Conservation (phyloP, 2,329 filamentous ascomycete species). For the Cytospora chrysosperma region DNA sequence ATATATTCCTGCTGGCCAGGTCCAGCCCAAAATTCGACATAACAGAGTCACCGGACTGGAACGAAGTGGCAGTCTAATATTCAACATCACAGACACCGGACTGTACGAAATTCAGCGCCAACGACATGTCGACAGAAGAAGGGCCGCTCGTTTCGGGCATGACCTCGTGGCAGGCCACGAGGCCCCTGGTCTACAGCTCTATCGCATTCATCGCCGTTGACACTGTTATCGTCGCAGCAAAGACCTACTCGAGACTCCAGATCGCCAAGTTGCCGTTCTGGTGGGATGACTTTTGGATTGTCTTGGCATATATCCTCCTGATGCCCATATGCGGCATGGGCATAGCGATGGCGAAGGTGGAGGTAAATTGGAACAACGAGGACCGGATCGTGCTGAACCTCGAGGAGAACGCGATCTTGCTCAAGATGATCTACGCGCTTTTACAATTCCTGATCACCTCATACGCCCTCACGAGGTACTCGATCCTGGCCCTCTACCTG, state of each 20-base stretch:
- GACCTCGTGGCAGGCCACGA: conserved; percentile 17
- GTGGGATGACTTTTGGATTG: conserved; percentile 24
- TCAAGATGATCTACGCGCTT: conserved; percentile 18
- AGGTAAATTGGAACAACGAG: conserved; percentile 13
- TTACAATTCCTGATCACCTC: conserved; percentile 16
- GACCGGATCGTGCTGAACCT: conserved; percentile 17
- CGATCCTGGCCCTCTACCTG: conserved; percentile 23
- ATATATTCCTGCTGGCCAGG: not conserved
- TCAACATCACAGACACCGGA: not conserved
- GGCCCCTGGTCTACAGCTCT: conserved; percentile 12
- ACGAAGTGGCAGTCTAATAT: no score
- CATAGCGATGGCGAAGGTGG: conserved; percentile 12
- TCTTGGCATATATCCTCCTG: conserved; percentile 14
- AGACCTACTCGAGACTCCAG: conserved; percentile 17
- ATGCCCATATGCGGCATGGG: conserved; percentile 21
- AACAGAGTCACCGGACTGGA: not conserved
- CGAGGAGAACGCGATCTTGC: conserved; percentile 17
- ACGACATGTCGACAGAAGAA: not conserved
- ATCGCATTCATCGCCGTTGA: conserved; percentile 15
- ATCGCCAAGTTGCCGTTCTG: conserved; percentile 19
- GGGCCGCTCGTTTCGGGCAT: conserved; percentile 17
- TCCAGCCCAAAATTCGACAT: not conserved
- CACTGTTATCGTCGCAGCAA: conserved; percentile 20
- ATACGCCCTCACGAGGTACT: conserved; percentile 19
- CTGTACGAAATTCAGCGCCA: not conserved